Conservation (phyloP, 345 rosid genomes). For the Eucalyptus cloeziana region DNA sequence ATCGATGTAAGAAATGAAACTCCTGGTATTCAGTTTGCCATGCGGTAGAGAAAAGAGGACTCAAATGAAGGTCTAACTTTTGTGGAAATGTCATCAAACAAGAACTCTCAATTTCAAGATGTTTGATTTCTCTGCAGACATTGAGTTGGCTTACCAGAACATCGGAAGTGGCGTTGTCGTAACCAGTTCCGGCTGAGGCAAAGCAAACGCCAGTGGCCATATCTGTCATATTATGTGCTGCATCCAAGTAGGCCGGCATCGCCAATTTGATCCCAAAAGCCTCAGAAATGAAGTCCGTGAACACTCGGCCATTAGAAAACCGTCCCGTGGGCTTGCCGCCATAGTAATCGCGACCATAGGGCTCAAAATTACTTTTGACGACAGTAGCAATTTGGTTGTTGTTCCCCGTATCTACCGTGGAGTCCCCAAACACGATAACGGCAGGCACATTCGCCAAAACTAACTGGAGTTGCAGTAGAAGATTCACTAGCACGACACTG, state of each 20-base stretch:
- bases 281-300: conserved; percentile 65
- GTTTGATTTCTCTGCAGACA: background rate
- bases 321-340: conserved; percentile 59
- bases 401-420: conserved; percentile 74
- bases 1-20: background rate
- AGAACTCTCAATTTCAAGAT: background rate
- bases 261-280: conserved; percentile 58
- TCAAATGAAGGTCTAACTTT: background rate
- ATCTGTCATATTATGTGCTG: conserved; percentile 37
- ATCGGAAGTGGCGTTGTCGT: conserved; percentile 62
- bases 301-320: conserved; percentile 67
- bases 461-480: conserved; percentile 14
- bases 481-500: conserved; percentile 6
- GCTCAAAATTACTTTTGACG: conserved; percentile 57
- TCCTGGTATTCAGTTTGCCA: background rate
- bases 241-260: conserved; percentile 79
- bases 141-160: conserved; percentile 45
- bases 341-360: conserved; percentile 67
- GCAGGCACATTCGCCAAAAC: conserved; percentile 37
- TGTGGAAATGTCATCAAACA: background rate
- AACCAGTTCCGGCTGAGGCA: conserved; percentile 91
- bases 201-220: conserved; percentile 80
- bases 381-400: conserved; percentile 62
- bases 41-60: background rate
- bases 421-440: conserved; percentile 68